A percentile compares a stretch with the other conserved stretches of the same genome.
These are phyloP conservation scores for Bruguiera sexangula DNA, from an alignment of 345 rosid species.

Conservation along the genomic window DNA sequence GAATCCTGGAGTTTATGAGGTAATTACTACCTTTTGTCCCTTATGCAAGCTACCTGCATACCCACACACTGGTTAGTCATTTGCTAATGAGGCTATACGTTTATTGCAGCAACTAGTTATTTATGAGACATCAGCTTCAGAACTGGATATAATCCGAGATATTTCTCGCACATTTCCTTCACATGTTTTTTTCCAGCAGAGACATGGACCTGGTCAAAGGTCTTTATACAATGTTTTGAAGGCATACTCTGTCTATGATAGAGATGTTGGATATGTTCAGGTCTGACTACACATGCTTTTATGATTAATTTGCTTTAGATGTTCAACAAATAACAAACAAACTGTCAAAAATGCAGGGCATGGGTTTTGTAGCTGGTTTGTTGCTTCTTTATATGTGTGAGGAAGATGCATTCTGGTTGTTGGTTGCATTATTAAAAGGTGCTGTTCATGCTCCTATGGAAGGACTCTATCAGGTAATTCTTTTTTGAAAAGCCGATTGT, in stretches of 20 bases:
- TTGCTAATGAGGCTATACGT: conserved; percentile 6
- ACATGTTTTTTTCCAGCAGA: conserved; percentile 96
- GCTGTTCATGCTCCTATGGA: conserved; percentile 98
- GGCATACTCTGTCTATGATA: conserved; percentile 95
- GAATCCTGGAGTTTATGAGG: conserved; percentile 98
- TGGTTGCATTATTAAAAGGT: conserved; percentile 95
- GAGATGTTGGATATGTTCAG: conserved; percentile 99
- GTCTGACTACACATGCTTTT: conserved; percentile 33
- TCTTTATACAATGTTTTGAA: conserved; percentile 93
- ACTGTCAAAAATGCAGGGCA: conserved; percentile 61
- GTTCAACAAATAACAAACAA: conserved; percentile 1
- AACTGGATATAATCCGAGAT: conserved; percentile 92
- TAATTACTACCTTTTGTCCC: conserved; percentile 11
- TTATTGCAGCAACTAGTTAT: conserved; percentile 85
- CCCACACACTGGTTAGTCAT: not conserved
- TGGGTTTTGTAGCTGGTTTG: conserved; percentile 91
- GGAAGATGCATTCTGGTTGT: conserved; percentile 96
- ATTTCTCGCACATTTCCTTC: conserved; percentile 95
- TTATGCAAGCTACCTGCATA: not conserved
- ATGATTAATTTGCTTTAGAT: conserved; percentile 6
- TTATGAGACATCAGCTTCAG: conserved; percentile 94
- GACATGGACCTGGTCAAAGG: conserved; percentile 99
- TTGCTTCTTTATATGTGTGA: conserved; percentile 99
- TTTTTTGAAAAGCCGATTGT: conserved; percentile 11
- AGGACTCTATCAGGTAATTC: conserved; percentile 85